Conservation (phyloP, 2,329 filamentous ascomycete genomes). For the Cordyceps javanica region DNA sequence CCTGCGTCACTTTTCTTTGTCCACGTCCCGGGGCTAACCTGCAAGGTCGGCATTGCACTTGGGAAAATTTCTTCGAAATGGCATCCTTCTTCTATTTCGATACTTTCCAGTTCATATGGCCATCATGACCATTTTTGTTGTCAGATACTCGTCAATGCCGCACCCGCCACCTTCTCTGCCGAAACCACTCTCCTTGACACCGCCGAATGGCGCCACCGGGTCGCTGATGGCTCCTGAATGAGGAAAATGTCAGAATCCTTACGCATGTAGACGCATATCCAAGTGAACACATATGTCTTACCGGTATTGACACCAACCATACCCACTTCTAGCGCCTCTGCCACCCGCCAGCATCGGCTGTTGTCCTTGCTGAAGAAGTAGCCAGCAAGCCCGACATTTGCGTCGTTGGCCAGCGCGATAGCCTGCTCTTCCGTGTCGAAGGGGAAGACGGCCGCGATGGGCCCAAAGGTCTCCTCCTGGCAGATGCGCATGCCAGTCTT, state of each 20-base stretch:
- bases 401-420: slow-evolving; percentile 44
- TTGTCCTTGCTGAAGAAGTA: slow-evolving; percentile 24
- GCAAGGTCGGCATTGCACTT: no score
- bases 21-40: no score
- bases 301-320: slow-evolving; percentile 57
- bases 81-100: no score
- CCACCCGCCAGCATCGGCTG: slow-evolving; percentile 33
- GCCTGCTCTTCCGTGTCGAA: slow-evolving; percentile 48
- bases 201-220: slow-evolving; percentile 27
- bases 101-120: not conserved
- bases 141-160: slow-evolving; percentile 69
- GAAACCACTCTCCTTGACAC: slow-evolving; percentile 28
- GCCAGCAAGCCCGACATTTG: slow-evolving; percentile 29
- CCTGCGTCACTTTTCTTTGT: no score
- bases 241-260: no score
- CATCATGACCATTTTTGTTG: slow-evolving; percentile 56
- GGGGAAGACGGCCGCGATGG: slow-evolving; percentile 33
- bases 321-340: slow-evolving; percentile 52
- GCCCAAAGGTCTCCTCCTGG: slow-evolving; percentile 23
- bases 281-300: not conserved
- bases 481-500: slow-evolving; percentile 16
- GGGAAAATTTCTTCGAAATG: no score
- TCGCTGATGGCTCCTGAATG: slow-evolving; percentile 48
- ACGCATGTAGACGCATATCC: not conserved
- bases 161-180: slow-evolving; percentile 57